Base-by-base conservation (phyloP, 2,329 filamentous ascomycete genomes). In the Fusarium pseudograminearum region DNA sequence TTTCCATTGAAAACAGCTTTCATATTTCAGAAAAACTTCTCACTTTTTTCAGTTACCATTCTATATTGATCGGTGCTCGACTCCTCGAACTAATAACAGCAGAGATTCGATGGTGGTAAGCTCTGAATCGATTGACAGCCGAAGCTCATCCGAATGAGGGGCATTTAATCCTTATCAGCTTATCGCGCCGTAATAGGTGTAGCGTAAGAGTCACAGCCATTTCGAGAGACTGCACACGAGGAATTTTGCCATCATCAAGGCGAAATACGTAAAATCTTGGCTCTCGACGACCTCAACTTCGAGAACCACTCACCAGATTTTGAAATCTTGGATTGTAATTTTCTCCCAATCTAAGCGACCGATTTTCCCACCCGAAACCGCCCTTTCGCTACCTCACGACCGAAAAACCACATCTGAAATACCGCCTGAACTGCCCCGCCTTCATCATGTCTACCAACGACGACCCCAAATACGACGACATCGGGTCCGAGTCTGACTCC, bases 401-500 rank as follows among this genome's bases (percentile, higher is more conserved):
- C 65, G 61, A 70, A 70, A 73, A 66, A 61, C n/a, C 65, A 62
- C 59, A 61, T 61, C 65, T 58, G 67, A 73, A 65, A 65, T 51
- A 51, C 48, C 52, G 61, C 26, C 68, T 51, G 45, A 74, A 57
- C 61, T 76, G 76, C 77, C 77, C 77, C 77, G 74, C 78, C 74
- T 71, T 73, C 71, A 81, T 67, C 75, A 88, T 88, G 86, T 83
- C 85, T 78, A 80, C 82, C 78, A 84, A 84, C 83, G 86, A 84
- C 77, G 89, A 92, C 73, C 78, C 75, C 78, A 90, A 89, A 80
- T 88, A 88, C 80, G 88, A 93, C 80, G 90, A 93, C 76, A 87
- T 93, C 75, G 91, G 93, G 77, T 91, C 91, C 70, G 91, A 93
- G 73, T 89, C 87, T 53, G 86, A 87, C 77, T 88, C 86, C 51